Base-by-base conservation (phyloP, 441 rosid species). In the Populus tomentosa region DNA sequence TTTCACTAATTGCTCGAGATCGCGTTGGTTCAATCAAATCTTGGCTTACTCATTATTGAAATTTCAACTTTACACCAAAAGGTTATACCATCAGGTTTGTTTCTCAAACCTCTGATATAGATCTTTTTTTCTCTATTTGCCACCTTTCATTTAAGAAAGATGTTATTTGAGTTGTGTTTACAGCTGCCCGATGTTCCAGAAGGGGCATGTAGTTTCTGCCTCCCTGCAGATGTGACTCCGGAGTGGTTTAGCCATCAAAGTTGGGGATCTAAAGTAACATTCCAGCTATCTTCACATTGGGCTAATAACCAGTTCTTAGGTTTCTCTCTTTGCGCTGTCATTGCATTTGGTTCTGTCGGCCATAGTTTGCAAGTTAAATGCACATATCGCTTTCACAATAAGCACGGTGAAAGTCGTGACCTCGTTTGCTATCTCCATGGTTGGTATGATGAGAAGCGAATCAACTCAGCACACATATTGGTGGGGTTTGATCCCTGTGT, bases 191-290 rank as follows among this genome's bases (percentile, higher is more conserved):
- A 26, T 26, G 28, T 26, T 26, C 28, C 28, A 26, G 28, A 26
- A 26, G 30, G 4, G 30, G 30, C 30, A 28, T 28, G 28, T 26
- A 28, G 30, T 28, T 28, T 28, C 13, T 75, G 69, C 53, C n/a
- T 77, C 18, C 67, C 72, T 28, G 80, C 72, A 46, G 7, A 11
- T 3, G 4, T 7, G n/a, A 68, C 79, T 75, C 82, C 80, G 1
- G 28, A 69, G 32, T 82, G 79, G 77, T 75, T 82, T 63, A 13
- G 16, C 35, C 24, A 82, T 75, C 67, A 38, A 68, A 36, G n/a
- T 26, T 14, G 6, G 14, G 81, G 75, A 14, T 40, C 33, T 33
- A 71, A 70, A 13, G 40, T 76, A 14, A 74, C 71, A 2, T 50
- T 78, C 42, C 73, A 64, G 20, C 72, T 80, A 50, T 77, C 70